phyloP scores from a whole-genome alignment of 306 rosid genomes.

The Sechiopsis laciniata region DNA sequence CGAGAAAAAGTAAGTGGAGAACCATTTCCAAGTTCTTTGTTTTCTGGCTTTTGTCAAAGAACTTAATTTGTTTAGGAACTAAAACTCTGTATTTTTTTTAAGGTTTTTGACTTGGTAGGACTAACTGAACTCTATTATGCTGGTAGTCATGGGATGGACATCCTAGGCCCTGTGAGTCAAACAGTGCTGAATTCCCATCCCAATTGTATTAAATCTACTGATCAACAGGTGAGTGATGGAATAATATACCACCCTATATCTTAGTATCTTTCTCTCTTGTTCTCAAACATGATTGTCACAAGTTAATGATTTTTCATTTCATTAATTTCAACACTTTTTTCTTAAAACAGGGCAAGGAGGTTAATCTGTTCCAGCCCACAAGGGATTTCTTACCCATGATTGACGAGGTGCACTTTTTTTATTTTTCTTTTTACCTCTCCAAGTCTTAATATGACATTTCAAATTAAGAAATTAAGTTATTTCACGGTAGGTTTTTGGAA shows the following conservation, averaged over 20 bases:
- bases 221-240: conserved; percentile 38
- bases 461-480: background rate
- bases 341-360: conserved; percentile 55
- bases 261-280: background rate
- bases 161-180: conserved; percentile 53
- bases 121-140: conserved; percentile 89
- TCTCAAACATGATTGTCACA: background rate
- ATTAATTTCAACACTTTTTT: background rate
- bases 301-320: background rate
- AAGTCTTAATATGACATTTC: background rate
- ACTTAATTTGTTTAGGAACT: background rate
- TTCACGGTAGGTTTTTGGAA: conserved; percentile 61
- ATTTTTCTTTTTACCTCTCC: background rate
- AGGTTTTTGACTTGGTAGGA: conserved; percentile 83
- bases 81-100: background rate
- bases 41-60: background rate
- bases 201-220: conserved; percentile 44
- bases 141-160: conserved; percentile 99
- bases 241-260: background rate
- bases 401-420: conserved; percentile 47
- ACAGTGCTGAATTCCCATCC: conserved; percentile 39
- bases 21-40: background rate
- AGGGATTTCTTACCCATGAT: conserved; percentile 73
- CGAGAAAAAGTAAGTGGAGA: conserved; percentile 58
- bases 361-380: conserved; percentile 84